Conservation (phyloP, 1,284 basidiomycete species). For the Heimioporus punctisporus region DNA sequence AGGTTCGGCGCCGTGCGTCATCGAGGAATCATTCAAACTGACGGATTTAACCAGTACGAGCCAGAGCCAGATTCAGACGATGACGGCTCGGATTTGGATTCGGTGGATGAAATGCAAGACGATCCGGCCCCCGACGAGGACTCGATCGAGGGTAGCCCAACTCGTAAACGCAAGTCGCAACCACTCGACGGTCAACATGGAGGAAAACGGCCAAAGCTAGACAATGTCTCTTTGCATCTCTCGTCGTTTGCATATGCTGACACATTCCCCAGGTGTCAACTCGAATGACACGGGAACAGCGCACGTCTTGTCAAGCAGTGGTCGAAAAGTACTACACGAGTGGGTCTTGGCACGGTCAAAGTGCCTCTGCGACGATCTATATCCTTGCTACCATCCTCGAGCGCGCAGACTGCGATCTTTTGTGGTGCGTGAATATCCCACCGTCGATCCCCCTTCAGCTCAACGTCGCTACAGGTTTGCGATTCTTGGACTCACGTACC, state of each 20-base stretch:
- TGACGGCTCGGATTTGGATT: slow-evolving; percentile 49
- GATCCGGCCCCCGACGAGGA: slow-evolving; percentile 43
- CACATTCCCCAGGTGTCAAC: slow-evolving; percentile 27
- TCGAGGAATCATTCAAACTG: neutral
- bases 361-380: slow-evolving; percentile 89
- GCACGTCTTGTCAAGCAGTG: slow-evolving; percentile 59
- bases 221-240: slow-evolving; percentile 39
- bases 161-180: slow-evolving; percentile 61
- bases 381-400: slow-evolving; percentile 89
- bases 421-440: slow-evolving; percentile 66
- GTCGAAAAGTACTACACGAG: slow-evolving; percentile 85
- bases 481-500: slow-evolving; percentile 92
- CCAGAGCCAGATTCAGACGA: slow-evolving; percentile 74
- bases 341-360: slow-evolving; percentile 91
- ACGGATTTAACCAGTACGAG: slow-evolving; percentile 54
- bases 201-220: slow-evolving; percentile 52
- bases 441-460: neutral
- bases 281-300: slow-evolving; percentile 71
- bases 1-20: slow-evolving; percentile 50
- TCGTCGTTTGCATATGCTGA: slow-evolving; percentile 6
- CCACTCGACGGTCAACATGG: slow-evolving; percentile 38
- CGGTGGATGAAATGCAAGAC: slow-evolving; percentile 47
- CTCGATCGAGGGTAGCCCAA: slow-evolving; percentile 42
- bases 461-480: slow-evolving; percentile 67
- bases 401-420: slow-evolving; percentile 89